Conservation (phyloP, 129 eudicot species). For the Saposhnikovia divaricata region DNA sequence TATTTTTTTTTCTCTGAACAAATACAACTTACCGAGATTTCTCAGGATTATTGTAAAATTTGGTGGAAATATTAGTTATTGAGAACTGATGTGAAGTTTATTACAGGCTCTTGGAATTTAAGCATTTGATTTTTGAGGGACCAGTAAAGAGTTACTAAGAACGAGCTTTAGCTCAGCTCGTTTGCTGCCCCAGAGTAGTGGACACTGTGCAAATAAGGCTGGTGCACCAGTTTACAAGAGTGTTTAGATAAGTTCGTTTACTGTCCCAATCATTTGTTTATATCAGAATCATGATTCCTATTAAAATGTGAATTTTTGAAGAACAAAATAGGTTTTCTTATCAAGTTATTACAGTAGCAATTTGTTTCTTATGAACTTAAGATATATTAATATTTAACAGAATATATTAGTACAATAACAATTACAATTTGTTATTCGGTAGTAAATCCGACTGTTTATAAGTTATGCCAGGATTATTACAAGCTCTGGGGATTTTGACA, state of each 20-base stretch:
- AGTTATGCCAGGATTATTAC: background rate
- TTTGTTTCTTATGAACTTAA: background rate
- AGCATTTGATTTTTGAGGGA: background rate
- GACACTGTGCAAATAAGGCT: background rate
- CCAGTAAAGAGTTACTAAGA: background rate
- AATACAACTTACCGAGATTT: background rate
- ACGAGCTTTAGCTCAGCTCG: background rate
- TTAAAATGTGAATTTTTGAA: background rate
- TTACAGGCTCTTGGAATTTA: background rate
- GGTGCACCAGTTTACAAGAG: no score
- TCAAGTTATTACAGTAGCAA: background rate
- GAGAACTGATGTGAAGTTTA: background rate
- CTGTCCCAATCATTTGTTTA: background rate
- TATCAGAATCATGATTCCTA: background rate
- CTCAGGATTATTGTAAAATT: no score
- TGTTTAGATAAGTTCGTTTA: no score
- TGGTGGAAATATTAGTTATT: background rate
- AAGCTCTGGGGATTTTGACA: slow-evolving; percentile 12
- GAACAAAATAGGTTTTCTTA: no score
- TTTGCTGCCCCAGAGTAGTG: background rate
- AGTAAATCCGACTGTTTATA: background rate
- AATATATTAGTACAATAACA: background rate
- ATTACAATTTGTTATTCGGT: background rate
- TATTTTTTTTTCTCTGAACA: background rate
- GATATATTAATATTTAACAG: background rate